Evolutionary conservation across 257 asterid species (phyloP).

Genomic region (Dorcoceras hygrometricum): DNA sequence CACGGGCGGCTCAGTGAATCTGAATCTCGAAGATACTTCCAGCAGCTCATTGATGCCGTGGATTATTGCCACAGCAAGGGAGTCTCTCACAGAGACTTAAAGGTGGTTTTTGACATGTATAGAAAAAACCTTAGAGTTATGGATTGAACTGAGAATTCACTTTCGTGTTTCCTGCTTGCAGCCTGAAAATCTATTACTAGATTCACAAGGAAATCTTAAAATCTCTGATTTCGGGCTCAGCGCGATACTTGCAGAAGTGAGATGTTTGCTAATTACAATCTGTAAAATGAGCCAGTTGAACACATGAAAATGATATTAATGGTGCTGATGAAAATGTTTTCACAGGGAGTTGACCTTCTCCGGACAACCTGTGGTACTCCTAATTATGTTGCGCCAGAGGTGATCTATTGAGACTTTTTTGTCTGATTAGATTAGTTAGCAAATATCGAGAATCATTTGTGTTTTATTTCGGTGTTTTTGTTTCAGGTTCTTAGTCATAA

Average conservation of each 20-base stretch:
- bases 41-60: conserved; percentile 96
- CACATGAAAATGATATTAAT: conserved; percentile 8
- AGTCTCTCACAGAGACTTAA: conserved; percentile 90
- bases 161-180: conserved; percentile 37
- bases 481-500: conserved; percentile 89
- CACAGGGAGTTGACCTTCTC: conserved; percentile 81
- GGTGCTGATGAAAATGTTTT: conserved; percentile 32
- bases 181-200: conserved; percentile 96
- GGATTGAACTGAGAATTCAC: conserved; percentile 23
- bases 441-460: conserved; percentile 13
- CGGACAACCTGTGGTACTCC: conserved; percentile 99
- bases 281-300: conserved; percentile 1
- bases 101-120: conserved; percentile 44
- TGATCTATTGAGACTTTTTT: conserved; percentile 26
- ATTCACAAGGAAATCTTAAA: conserved; percentile 90
- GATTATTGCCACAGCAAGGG: conserved; percentile 95
- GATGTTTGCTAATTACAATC: conserved; percentile 14
- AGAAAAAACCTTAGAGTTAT: conserved; percentile 5
- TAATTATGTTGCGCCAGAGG: conserved; percentile 99
- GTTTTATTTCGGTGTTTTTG: conserved; percentile 22
- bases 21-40: conserved; percentile 91
- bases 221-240: conserved; percentile 99
- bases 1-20: conserved; percentile 95
- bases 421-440: conserved; percentile 13
- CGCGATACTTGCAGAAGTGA: conserved; percentile 83